Evolutionary conservation across 139 green algal species (phyloP), one percentile per base, ranked within the genome.

Genomic region (Closterium sp.): DNA sequence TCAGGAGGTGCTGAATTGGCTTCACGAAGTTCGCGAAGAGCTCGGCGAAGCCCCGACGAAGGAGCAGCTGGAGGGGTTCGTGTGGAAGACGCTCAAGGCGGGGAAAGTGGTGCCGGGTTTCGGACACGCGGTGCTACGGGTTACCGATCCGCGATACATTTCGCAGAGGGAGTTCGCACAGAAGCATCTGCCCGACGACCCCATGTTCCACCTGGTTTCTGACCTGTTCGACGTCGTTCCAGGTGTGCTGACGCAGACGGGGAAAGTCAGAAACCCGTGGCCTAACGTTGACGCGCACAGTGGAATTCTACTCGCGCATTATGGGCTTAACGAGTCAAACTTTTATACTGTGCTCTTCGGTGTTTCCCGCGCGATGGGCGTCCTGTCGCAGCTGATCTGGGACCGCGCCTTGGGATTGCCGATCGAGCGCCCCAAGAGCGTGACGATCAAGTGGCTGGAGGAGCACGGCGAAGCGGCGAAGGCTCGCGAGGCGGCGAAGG

Each of bases 261-360:
- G 98, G 91, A 99, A 99, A 89, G 98, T 99, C 28, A 98, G 99
- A 95, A 99, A 99, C 95, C 98, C 98, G 2, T 99, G 97, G 97
- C 98, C 98, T 30, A 99, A 99, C 94, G 98, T 99, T 50, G 98
- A 99, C 91, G 98, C 98, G 22, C 98, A 99, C 96, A 97, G 93
- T 87, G 98, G 98, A 32, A 98, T 99, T 42, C 95, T 99, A 93
- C 96, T 99, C 91, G 97, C 99, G 95, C 97, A 98, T 95, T 99
- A 98, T 95, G 97, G 97, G 94, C 97, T 99, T 88, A 96, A 93
- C 34, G 97, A 99, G 95, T 96, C 97, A 85, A 73, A 29, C 38
- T 94, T 88, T 95, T 99, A 99, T 96, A 99, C 98, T 0, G 98
- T 99, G 73, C 94, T 99, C 21, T 99, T 99, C 94, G 98, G 97